Percentiles rank a stretch among this genome's conserved stretches.
These are phyloP conservation scores for Brassica juncea DNA, from an alignment of 345 rosid genomes.

Conservation along the genomic window DNA sequence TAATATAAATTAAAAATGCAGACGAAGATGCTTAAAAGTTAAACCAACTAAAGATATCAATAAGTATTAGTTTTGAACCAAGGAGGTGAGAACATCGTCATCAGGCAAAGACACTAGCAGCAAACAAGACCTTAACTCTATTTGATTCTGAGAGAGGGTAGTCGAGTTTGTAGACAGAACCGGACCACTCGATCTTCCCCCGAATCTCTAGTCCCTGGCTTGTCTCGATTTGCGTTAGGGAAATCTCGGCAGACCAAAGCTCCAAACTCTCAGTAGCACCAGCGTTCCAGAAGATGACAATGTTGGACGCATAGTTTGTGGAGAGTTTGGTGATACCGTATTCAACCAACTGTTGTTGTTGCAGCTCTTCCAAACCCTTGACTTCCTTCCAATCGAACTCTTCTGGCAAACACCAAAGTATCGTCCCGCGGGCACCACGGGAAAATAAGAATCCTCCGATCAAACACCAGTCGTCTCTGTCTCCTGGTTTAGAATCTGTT, in stretches of 20 bases:
- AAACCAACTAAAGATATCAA: too few species aligned
- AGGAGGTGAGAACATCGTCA: not conserved
- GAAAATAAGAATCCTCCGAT: not conserved
- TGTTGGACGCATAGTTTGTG: not conserved
- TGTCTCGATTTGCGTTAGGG: not conserved
- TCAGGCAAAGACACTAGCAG: not conserved
- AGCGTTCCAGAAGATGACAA: conserved; percentile 14
- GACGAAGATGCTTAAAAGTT: not conserved
- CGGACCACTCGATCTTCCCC: conserved; percentile 14
- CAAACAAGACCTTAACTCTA: not conserved
- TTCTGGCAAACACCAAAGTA: conserved; percentile 11
- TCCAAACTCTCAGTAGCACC: not conserved
- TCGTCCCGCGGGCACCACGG: not conserved
- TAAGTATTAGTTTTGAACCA: too few species aligned
- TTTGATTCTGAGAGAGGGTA: not conserved
- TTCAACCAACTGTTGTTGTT: not conserved
- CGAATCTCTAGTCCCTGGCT: not conserved
- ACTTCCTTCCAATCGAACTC: conserved; percentile 12
- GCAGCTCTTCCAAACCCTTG: conserved; percentile 13
- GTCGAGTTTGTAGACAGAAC: not conserved
- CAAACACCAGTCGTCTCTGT: conserved; percentile 5
- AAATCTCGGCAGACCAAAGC: conserved; percentile 18
- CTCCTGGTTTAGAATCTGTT: conserved; percentile 7
- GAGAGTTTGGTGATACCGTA: not conserved
- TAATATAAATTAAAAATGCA: not conserved